phyloP scores from a whole-genome alignment of 2,329 filamentous ascomycete species.

The Aspergillus jensenii region DNA sequence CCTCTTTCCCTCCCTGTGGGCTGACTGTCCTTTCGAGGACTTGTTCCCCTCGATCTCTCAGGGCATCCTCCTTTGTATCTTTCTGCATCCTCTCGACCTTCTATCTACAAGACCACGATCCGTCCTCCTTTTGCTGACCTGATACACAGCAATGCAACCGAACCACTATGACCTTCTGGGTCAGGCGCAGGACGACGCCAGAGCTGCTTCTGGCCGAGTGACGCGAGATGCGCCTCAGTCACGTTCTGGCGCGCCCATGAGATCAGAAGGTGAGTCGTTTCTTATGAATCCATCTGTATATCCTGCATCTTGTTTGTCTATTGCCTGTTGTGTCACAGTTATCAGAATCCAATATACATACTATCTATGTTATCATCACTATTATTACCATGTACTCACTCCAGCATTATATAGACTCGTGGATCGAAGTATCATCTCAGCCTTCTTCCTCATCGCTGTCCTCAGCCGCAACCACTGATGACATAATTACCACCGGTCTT shows the following conservation, averaged over 20 bases:
- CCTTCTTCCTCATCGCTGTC: conserved; percentile 92
- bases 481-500: conserved; percentile 87
- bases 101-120: neutral
- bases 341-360: conserved; percentile 20
- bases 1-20: conserved; percentile 5
- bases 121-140: conserved; percentile 1
- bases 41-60: conserved; percentile 2
- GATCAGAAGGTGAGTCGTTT: conserved; percentile 44
- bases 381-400: conserved; percentile 43
- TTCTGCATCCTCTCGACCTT: neutral
- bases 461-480: conserved; percentile 68
- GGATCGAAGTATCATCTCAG: conserved; percentile 91
- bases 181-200: conserved; percentile 35
- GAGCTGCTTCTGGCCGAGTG: conserved; percentile 29
- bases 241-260: conserved; percentile 33
- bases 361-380: neutral
- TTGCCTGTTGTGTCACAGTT: conserved; percentile 2
- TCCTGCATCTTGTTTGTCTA: conserved; percentile 10
- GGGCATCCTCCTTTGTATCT: neutral
- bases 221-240: conserved; percentile 37
- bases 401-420: conserved; percentile 71
- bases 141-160: conserved; percentile 36
- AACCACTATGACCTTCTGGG: conserved; percentile 39
- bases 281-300: conserved; percentile 6
- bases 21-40: conserved; percentile 4